Conservation (phyloP, 768 basidiomycete species). For the Lactarius sp. region DNA sequence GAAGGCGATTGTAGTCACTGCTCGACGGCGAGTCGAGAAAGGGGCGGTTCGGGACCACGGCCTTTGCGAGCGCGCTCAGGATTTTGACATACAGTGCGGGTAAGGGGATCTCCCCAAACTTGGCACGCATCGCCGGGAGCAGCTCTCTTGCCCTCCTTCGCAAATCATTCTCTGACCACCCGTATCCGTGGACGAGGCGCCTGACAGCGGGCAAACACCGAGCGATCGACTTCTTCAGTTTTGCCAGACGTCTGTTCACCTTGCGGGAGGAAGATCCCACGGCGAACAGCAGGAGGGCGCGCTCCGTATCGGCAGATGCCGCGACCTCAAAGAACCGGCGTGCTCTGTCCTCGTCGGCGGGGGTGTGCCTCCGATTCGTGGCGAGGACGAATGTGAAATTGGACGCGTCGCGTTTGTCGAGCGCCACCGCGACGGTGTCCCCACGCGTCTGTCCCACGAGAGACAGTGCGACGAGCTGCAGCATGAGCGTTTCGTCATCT, state of each 20-base stretch:
- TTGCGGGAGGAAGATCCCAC: slow-evolving; percentile 15
- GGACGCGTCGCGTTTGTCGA: slow-evolving; percentile 16
- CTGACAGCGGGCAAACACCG: slow-evolving; percentile 13
- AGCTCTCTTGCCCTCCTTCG: slow-evolving; percentile 18
- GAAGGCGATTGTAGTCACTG: slow-evolving; percentile 11
- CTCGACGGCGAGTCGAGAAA: slow-evolving; percentile 1
- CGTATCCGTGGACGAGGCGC: slow-evolving; percentile 13
- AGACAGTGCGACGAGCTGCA: slow-evolving; percentile 20
- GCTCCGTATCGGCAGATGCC: slow-evolving; percentile 10
- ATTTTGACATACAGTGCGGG: slow-evolving; percentile 13
- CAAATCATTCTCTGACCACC: slow-evolving; percentile 12
- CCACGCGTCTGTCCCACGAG: slow-evolving; percentile 21
- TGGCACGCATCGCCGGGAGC: slow-evolving; percentile 12
- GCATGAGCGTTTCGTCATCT: slow-evolving; percentile 18
- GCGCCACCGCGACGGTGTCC: slow-evolving; percentile 20
- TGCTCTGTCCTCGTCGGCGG: slow-evolving; percentile 14
- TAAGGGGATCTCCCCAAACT: slow-evolving; percentile 12
- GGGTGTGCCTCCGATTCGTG: slow-evolving; percentile 13
- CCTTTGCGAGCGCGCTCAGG: slow-evolving; percentile 10
- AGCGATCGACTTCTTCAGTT: slow-evolving; percentile 10
- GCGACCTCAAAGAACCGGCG: slow-evolving; percentile 16
- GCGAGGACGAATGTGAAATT: slow-evolving; percentile 21
- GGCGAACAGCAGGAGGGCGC: slow-evolving; percentile 7
- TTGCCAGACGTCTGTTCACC: slow-evolving; percentile 15
- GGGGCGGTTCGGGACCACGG: not conserved